Evolutionary conservation across 768 basidiomycete genomes (phyloP).

Genomic region (Mycena metata): DNA sequence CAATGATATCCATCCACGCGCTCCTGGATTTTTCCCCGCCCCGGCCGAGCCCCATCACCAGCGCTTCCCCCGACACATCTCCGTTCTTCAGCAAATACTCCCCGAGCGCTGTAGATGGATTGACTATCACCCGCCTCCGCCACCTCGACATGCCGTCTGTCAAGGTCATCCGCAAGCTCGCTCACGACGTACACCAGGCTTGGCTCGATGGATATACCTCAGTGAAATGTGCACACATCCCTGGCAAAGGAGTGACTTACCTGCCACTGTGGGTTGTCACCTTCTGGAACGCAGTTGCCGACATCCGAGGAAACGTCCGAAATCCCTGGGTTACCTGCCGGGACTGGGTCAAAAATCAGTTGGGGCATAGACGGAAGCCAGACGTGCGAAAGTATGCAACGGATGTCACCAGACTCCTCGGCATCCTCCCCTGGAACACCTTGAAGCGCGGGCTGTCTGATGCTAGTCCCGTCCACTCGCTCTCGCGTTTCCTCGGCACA

Average conservation of each 20-base stretch:
- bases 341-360: conserved; percentile 16
- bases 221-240: conserved; percentile 7
- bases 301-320: conserved; percentile 1
- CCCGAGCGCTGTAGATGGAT: neutral
- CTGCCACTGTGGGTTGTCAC: conserved; percentile 16
- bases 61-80: neutral
- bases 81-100: conserved; percentile 12
- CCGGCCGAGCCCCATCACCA: neutral
- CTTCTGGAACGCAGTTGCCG: neutral
- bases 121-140: neutral
- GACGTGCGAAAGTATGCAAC: neutral
- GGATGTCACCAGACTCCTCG: neutral
- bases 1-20: neutral
- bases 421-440: conserved; percentile 12
- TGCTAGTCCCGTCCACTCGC: neutral
- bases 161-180: conserved; percentile 1
- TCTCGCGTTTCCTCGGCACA: conserved; percentile 6
- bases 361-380: neutral
- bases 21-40: conserved; percentile 13
- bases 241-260: neutral
- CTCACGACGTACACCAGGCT: neutral
- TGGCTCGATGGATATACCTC: conserved; percentile 22
- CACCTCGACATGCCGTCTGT: conserved; percentile 19
- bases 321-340: neutral
- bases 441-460: conserved; percentile 19